Conservation (phyloP, 495 filamentous ascomycete genomes). For the Cercophora samala region DNA sequence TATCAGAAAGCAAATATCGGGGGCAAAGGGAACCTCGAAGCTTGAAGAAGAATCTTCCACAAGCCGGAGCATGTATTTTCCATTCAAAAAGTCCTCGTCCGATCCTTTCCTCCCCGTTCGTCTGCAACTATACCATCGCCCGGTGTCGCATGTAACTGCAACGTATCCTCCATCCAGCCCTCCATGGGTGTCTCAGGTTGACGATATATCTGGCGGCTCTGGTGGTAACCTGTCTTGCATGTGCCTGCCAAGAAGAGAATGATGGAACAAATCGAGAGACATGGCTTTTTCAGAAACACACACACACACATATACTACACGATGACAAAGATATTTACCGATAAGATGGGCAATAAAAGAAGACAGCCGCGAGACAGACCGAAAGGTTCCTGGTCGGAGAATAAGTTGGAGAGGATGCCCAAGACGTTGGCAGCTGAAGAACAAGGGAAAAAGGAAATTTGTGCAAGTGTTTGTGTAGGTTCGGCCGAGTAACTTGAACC, state of each 20-base stretch:
- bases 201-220: not conserved
- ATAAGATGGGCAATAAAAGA: not conserved
- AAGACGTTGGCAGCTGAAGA: not conserved
- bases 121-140: not conserved
- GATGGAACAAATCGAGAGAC: not conserved
- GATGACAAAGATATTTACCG: not conserved
- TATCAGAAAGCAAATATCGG: not conserved
- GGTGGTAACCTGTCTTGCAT: not conserved
- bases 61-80: too few species aligned
- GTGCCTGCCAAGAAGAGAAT: not conserved
- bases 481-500: conserved; percentile 3
- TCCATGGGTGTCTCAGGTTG: not conserved
- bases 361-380: conserved; percentile 4
- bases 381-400: not conserved
- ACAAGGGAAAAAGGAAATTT: not conserved
- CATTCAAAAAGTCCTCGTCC: not conserved
- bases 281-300: not conserved
- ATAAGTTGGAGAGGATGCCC: not conserved
- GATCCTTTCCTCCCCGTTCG: not conserved
- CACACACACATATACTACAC: too few species aligned
- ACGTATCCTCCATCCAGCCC: not conserved
- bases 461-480: not conserved
- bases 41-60: not conserved
- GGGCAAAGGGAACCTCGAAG: not conserved
- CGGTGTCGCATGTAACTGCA: not conserved